Evolutionary conservation across 352 stramenopile genomes (phyloP), one percentile per base, ranked within the genome.

Genomic region (Blastocystis sp.): DNA sequence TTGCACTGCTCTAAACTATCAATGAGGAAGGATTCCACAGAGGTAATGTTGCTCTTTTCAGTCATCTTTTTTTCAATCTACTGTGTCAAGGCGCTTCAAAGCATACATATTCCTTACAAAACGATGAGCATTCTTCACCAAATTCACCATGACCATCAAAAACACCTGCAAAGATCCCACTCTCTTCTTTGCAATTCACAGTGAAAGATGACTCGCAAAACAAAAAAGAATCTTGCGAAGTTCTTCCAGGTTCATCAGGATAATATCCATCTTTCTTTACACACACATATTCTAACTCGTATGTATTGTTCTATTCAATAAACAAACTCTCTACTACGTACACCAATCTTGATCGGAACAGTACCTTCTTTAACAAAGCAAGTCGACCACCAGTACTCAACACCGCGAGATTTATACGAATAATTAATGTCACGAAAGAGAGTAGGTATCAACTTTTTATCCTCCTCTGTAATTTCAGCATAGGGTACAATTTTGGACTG

Each of bases 121-220:
- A 7, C 24, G 16, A 18, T n/a, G 70, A 81, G 7, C 70, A 81
- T 9, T 81, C 70, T 20, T 47, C 45, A 65, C 70, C 70, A 63
- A 62, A 81, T 16, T 63, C 70, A 43, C 70, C 70, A 65, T 81
- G 70, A 62, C 70, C 70, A 41, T 81, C 70, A 65, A 45, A 81
- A 50, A 81, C 70, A 43, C 45, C 70, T 13, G 55, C 34, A 41
- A 45, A 81, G 9, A 81, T 11, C n/a, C 70, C 70, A 13, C 50
- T 81, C 20, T n/a, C 18, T 34, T 65, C 50, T 26, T 39, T 65
- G 43, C 50, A 30, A 20, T 81, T 30, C 3, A 18, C 39, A 39
- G n/a, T 26, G 26, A 63, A 62, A 26, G 43, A 65, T 18, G 55
- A 62, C n/a, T 50, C n/a, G 16, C 45, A 64, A 7, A 81, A 47